A percentile compares a stretch with the other conserved stretches of the same genome.
These are phyloP conservation scores for Fusarium longipes DNA, from an alignment of 2,329 filamentous ascomycete species.

Conservation along the genomic window DNA sequence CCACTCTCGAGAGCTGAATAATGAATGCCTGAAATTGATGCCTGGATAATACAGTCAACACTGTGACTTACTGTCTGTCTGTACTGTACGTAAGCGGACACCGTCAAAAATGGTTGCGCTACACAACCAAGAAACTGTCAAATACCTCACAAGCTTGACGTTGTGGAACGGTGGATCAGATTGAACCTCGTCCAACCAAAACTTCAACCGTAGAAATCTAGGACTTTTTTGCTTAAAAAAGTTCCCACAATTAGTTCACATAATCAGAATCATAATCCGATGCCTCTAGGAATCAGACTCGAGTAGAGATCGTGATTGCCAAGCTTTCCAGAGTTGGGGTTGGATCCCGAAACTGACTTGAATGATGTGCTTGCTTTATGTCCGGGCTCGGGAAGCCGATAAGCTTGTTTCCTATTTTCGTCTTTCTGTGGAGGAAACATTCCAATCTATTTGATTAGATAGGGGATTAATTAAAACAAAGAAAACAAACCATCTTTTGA, in stretches of 20 bases:
- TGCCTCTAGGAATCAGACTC: background rate
- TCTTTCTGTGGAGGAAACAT: conserved; percentile 21
- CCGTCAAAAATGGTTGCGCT: conserved; percentile 35
- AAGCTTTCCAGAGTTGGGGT: conserved; percentile 20
- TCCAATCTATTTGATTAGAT: conserved; percentile 5
- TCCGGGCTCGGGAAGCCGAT: conserved; percentile 34
- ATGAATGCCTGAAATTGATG: conserved; percentile 18
- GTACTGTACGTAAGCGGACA: conserved; percentile 36
- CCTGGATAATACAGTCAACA: background rate
- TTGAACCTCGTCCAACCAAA: conserved; percentile 16
- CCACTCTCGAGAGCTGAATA: background rate
- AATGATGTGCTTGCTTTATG: conserved; percentile 4
- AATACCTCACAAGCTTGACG: conserved; percentile 35
- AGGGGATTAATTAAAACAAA: background rate
- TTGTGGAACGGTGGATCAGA: conserved; percentile 35
- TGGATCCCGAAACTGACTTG: conserved; percentile 11
- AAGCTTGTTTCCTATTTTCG: conserved; percentile 36
- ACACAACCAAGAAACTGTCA: conserved; percentile 20
- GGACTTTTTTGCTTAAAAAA: conserved; percentile 14
- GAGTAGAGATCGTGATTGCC: conserved; percentile 24
- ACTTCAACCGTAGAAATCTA: conserved; percentile 11
- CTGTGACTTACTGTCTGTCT: conserved; percentile 15
- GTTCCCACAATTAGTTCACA: background rate
- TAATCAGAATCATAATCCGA: background rate
- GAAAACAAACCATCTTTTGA: conserved; percentile 25